These are phyloP conservation scores for Acacia melanoxylon DNA, from an alignment of 306 rosid genomes.

Conservation along the genomic window DNA sequence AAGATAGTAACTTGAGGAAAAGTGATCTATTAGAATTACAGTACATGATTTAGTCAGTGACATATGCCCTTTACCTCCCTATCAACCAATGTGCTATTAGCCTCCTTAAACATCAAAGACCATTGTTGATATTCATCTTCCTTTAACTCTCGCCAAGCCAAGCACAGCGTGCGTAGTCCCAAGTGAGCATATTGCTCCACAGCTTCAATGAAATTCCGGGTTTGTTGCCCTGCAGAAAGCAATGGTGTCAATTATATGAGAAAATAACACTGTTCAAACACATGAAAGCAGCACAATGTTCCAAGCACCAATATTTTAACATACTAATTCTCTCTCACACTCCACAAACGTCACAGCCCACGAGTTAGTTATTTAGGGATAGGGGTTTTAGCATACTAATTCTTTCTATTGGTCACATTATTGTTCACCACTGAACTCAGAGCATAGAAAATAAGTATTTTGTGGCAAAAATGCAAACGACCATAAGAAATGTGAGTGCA, in stretches of 20 bases:
- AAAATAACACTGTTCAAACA: background rate
- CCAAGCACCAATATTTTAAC: background rate
- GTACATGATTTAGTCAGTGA: constrained; percentile 18
- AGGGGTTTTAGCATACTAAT: background rate
- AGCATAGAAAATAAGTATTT: background rate
- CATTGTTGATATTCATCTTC: constrained; percentile 87
- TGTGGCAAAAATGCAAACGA: background rate
- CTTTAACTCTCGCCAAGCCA: constrained; percentile 88
- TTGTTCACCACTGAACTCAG: background rate
- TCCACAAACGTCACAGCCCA: background rate
- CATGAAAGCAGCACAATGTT: background rate
- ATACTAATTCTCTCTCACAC: background rate
- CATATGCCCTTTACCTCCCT: constrained; percentile 75
- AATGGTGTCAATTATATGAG: background rate
- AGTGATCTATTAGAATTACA: background rate
- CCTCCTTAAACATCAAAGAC: constrained; percentile 93
- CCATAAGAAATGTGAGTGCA: background rate
- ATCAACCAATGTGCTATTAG: constrained; percentile 91
- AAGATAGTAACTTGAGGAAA: constrained; percentile 36
- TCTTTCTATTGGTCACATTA: background rate
- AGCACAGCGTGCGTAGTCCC: constrained; percentile 88
- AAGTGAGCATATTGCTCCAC: constrained; percentile 93
- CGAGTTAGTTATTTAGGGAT: background rate
- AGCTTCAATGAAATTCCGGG: constrained; percentile 81
- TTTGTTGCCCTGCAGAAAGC: constrained; percentile 80